Evolutionary conservation across 176 grass and related monocot species (phyloP).

Genomic region (Carex parvula): DNA sequence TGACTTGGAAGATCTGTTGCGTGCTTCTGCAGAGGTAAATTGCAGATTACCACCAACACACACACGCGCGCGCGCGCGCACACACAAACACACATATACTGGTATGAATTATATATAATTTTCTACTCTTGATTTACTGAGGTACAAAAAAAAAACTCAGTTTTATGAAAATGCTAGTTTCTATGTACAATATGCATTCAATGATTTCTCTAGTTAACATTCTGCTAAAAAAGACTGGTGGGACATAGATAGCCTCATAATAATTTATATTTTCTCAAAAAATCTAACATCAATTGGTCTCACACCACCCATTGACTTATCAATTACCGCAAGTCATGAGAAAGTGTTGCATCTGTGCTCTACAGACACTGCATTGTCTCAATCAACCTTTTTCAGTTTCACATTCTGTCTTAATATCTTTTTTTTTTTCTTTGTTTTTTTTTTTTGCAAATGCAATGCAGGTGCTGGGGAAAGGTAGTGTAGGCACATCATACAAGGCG

Average conservation of each 20-base stretch:
- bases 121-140: background rate
- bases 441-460: background rate
- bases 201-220: background rate
- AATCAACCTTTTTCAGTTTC: background rate
- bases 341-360: background rate
- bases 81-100: background rate
- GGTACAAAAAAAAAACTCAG: background rate
- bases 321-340: conserved; percentile 2
- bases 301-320: background rate
- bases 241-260: background rate
- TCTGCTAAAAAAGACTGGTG: conserved; percentile 5
- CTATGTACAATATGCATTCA: background rate
- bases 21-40: conserved; percentile 80
- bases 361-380: background rate
- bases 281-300: background rate
- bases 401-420: background rate
- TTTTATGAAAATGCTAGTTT: background rate
- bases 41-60: background rate
- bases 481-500: conserved; percentile 82
- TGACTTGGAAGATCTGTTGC: conserved; percentile 90
- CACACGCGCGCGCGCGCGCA: too few species aligned
- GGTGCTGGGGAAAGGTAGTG: conserved; percentile 69
- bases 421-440: background rate
- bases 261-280: background rate
- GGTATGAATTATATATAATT: background rate